These are phyloP conservation scores for Comarum palustre DNA, from an alignment of 306 rosid genomes.

Conservation along the genomic window DNA sequence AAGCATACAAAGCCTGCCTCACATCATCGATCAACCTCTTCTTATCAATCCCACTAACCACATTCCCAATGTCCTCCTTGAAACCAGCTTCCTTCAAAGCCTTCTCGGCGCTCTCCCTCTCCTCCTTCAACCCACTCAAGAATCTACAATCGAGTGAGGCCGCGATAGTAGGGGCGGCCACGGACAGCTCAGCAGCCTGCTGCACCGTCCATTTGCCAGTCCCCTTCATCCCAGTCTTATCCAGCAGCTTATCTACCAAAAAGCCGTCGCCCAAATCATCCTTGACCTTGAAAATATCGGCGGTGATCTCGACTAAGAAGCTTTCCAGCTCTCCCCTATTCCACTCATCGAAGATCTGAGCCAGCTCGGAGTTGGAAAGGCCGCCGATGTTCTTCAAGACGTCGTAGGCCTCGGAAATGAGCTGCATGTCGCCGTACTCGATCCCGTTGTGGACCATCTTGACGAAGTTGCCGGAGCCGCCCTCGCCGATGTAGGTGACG, in stretches of 20 bases:
- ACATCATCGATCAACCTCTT: constrained; percentile 84
- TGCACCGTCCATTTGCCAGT: constrained; percentile 98
- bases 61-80: constrained; percentile 46
- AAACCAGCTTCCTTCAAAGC: constrained; percentile 73
- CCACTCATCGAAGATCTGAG: constrained; percentile 73
- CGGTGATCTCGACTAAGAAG: constrained; percentile 75
- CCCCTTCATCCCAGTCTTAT: constrained; percentile 93
- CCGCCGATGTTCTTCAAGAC: constrained; percentile 80
- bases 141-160: constrained; percentile 83
- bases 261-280: constrained; percentile 60
- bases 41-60: constrained; percentile 59
- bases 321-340: constrained; percentile 86
- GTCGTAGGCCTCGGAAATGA: constrained; percentile 88
- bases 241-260: constrained; percentile 84
- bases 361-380: constrained; percentile 56
- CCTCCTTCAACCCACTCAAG: constrained; percentile 87
- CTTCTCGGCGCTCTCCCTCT: constrained; percentile 71
- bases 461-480: constrained; percentile 83
- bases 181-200: constrained; percentile 86
- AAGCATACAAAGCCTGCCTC: constrained; percentile 88
- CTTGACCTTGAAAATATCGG: constrained; percentile 78
- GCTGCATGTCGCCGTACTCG: constrained; percentile 90
- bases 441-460: constrained; percentile 97
- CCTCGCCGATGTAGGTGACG: constrained; percentile 81
- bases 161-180: constrained; percentile 86